Conservation (phyloP, 1,139 yeast genomes). For the Nakaseomyces sp. region DNA sequence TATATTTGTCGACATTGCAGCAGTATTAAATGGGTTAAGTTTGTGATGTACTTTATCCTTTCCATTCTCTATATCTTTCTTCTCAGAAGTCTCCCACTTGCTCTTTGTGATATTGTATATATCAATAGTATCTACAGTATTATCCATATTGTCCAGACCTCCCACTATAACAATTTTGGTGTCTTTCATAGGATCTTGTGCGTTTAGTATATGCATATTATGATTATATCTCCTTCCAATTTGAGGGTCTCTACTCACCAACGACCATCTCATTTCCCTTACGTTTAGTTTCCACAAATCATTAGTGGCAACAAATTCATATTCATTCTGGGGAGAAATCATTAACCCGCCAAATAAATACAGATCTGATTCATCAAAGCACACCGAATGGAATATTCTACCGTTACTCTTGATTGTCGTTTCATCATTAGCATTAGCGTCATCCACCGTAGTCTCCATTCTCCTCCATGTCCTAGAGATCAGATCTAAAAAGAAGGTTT, state of each 20-base stretch:
- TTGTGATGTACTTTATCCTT: conserved; percentile 6
- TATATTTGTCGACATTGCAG: conserved; percentile 10
- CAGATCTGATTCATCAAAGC: conserved; percentile 41
- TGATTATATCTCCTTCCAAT: conserved; percentile 42
- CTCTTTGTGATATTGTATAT: conserved; percentile 46
- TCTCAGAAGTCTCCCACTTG: conserved; percentile 35
- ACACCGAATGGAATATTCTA: conserved; percentile 51
- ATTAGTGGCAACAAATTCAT: conserved; percentile 41
- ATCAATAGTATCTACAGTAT: conserved; percentile 37
- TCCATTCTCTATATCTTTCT: conserved; percentile 7
- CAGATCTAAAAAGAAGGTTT: conserved; percentile 48
- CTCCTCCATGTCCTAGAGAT: conserved; percentile 50
- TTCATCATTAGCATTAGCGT: conserved; percentile 11
- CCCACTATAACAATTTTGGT: conserved; percentile 53
- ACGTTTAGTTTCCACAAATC: conserved; percentile 63
- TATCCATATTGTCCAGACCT: conserved; percentile 43
- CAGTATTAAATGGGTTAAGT: conserved; percentile 2
- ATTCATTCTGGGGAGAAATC: conserved; percentile 27
- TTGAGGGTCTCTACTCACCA: conserved; percentile 34
- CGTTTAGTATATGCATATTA: conserved; percentile 40
- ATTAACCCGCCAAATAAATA: conserved; percentile 58
- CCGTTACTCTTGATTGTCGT: conserved; percentile 38
- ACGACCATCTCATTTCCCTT: conserved; percentile 41
- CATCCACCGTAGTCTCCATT: conserved; percentile 24
- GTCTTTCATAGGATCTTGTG: conserved; percentile 39